Conservation (phyloP, 1,284 basidiomycete species). For the Malassezia sympodialis region DNA sequence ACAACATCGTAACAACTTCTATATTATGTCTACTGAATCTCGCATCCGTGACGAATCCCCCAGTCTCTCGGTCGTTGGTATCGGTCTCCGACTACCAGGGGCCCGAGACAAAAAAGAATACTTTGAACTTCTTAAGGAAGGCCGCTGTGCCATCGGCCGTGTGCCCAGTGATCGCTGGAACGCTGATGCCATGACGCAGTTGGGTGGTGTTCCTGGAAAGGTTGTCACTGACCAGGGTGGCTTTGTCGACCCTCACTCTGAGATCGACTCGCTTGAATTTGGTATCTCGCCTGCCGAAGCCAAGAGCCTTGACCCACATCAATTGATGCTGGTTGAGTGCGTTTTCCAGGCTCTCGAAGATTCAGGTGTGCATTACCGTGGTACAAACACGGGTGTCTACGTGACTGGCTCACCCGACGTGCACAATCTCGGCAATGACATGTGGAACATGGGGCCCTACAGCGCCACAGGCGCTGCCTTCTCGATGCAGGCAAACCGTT, state of each 20-base stretch:
- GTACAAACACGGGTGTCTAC: constrained; percentile 20
- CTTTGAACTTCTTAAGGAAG: constrained; percentile 18
- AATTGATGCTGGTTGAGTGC: constrained; percentile 13
- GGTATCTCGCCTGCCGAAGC: constrained; percentile 20
- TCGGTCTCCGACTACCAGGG: constrained; percentile 17
- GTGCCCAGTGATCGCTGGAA: constrained; percentile 22
- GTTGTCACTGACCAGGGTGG: constrained; percentile 19
- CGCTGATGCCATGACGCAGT: constrained; percentile 24
- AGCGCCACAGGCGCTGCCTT: constrained; percentile 17
- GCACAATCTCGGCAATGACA: constrained; percentile 20
- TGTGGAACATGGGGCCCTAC: constrained; percentile 20
- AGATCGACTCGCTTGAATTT: constrained; percentile 19
- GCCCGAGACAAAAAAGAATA: constrained; percentile 18
- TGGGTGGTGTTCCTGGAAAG: constrained; percentile 16
- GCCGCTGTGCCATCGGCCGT: constrained; percentile 11
- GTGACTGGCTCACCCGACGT: constrained; percentile 18
- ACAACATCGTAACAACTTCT: not conserved
- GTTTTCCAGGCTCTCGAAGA: constrained; percentile 20
- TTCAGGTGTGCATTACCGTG: constrained; percentile 19
- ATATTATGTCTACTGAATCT: not conserved
- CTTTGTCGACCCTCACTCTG: constrained; percentile 15
- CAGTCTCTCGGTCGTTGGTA: constrained; percentile 17
- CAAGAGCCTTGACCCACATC: constrained; percentile 11
- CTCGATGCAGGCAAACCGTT: constrained; percentile 21
- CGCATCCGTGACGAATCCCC: not conserved